Evolutionary conservation across 202 grass and related monocot genomes (phyloP).

Genomic region (Cymbopogon flexuosus): DNA sequence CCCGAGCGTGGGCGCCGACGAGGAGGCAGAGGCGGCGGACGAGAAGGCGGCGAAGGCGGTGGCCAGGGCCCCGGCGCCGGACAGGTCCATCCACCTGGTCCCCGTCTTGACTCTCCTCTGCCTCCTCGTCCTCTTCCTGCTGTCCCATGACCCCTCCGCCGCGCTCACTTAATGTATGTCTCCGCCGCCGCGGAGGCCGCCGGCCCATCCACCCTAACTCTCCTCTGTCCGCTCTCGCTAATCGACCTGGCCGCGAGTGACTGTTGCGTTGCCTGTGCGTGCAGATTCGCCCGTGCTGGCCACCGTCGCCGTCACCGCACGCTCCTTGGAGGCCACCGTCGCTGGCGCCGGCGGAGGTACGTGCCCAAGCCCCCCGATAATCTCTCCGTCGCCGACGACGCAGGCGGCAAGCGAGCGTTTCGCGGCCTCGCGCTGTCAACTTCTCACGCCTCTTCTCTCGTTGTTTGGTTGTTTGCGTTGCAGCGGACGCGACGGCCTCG

Average conservation of each 20-base stretch:
- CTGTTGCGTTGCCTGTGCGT: conserved; percentile 20
- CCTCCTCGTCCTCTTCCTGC: conserved; percentile 80
- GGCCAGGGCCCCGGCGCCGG: conserved; percentile 25
- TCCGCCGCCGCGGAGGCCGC: too few relatives aligned
- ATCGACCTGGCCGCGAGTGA: background rate
- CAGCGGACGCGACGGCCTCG: conserved; percentile 25
- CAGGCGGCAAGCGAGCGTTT: background rate
- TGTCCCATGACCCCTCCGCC: conserved; percentile 59
- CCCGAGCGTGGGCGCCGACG: background rate
- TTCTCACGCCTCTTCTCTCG: background rate
- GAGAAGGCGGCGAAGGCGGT: conserved; percentile 49
- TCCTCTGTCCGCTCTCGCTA: background rate
- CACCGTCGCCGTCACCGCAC: conserved; percentile 14
- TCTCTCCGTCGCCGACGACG: background rate
- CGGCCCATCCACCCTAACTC: background rate
- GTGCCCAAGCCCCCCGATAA: background rate
- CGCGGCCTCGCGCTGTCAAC: background rate
- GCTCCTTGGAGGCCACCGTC: conserved; percentile 35
- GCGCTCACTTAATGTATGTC: conserved; percentile 35
- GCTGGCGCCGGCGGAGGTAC: conserved; percentile 12
- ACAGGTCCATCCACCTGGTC: conserved; percentile 72
- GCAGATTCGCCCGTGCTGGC: conserved; percentile 34
- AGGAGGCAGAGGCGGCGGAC: conserved; percentile 30
- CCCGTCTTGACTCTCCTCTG: conserved; percentile 80
- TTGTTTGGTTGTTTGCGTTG: background rate